Evolutionary conservation across 805 yeast species (phyloP), one percentile per base, ranked within the genome.

Genomic region (Lachancea kluyveri): DNA sequence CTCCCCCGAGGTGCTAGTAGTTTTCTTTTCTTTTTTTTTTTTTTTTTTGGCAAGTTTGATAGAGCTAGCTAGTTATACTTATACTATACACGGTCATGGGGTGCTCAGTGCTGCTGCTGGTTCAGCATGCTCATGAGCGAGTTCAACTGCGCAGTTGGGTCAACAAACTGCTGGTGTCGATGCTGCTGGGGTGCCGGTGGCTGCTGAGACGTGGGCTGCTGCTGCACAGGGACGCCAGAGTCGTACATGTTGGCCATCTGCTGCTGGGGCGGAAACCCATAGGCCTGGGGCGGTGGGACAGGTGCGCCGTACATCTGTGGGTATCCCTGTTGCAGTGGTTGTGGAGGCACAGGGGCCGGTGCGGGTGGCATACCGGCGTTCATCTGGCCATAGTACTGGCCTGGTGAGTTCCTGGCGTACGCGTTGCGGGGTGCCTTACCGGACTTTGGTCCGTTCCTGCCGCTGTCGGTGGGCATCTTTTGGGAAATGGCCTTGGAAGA

Each of bases 401-500:
- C 45, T 21, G 60, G 61, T 50, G 59, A 54, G 31, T 50, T 32
- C 11, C 33, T 43, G 2, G 50, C 45, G 8, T 34, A 22, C 7
- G 47, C 27, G 17, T 31, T 27, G n/a, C 35, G 33, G 4, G 25
- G 24, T 16, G 39, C 39, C 45, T 67, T 69, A 35, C 80, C 79
- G 3, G 94, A 81, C 52, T 79, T 77, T 19, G 94, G 94, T 4
- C 94, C 95, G 57, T 80, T 79, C 61, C 83, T 74, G 4, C 87
- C 74, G 12, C 85, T 77, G 57, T 87, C 87, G 4, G 95, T 85
- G 11, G 95, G 95, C 94, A 86, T 83, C 55, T 85, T 83, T 60
- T 77, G 78, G 8, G 94, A 80, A 60, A 85, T 85, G 12, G 95
- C 87, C 58, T 88, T 88, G 4, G 95, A 84, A 1, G 95, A 80